Percentiles rank a stretch among this genome's conserved stretches.
phyloP scores from a whole-genome alignment of 1,139 yeast genomes.

The Pichia sp. region DNA sequence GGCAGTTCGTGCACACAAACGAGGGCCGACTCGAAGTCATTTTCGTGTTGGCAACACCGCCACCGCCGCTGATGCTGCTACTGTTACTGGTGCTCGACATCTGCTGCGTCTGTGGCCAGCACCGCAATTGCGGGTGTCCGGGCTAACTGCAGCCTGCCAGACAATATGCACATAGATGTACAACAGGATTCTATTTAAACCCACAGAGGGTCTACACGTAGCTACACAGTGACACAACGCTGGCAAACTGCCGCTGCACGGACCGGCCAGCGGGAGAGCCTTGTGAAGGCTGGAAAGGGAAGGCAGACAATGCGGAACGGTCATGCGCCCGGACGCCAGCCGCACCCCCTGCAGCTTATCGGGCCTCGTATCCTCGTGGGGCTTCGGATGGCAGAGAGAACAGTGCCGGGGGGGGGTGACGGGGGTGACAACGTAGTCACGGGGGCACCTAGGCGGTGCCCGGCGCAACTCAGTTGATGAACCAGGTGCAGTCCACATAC shows the following conservation, averaged over 20 bases:
- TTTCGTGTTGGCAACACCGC: not conserved
- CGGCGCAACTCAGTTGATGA: conserved; percentile 11
- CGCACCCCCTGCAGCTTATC: not conserved
- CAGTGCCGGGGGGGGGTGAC: not conserved
- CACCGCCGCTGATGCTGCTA: not conserved
- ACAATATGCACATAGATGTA: not conserved
- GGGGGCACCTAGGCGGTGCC: no score
- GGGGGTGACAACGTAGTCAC: not conserved
- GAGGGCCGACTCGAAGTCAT: conserved; percentile 20
- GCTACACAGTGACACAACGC: no score
- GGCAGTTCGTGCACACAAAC: conserved; percentile 27
- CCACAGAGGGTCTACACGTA: no score
- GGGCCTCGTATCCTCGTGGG: not conserved
- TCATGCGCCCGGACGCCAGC: not conserved
- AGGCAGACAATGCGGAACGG: not conserved
- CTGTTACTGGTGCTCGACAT: not conserved
- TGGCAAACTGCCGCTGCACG: no score
- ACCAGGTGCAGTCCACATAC: conserved; percentile 28
- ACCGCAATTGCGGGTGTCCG: no score
- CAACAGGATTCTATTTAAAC: not conserved
- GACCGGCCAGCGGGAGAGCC: not conserved
- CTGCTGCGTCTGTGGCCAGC: no score
- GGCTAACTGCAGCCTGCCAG: not conserved
- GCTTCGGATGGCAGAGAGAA: not conserved
- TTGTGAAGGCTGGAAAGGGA: not conserved